Conservation (phyloP, 306 rosid species). For the Canavalia gladiata region DNA sequence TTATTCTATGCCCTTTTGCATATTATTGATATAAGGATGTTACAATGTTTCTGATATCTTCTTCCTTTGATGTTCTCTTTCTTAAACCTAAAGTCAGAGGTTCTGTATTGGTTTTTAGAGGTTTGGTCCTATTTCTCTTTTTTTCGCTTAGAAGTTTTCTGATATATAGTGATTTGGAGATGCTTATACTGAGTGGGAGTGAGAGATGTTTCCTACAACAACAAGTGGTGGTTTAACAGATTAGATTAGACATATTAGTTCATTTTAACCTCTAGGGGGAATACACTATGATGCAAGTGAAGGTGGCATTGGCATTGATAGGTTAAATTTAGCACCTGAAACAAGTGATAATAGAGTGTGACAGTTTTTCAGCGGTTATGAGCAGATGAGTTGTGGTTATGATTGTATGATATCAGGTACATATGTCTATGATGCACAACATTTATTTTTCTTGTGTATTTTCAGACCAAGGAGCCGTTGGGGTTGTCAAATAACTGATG, state of each 20-base stretch:
- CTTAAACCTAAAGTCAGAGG: slow-evolving; percentile 9
- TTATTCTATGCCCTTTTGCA: background rate
- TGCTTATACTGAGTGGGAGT: background rate
- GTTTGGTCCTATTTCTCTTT: background rate
- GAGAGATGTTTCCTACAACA: background rate
- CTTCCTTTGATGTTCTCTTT: background rate
- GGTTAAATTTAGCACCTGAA: slow-evolving; percentile 8
- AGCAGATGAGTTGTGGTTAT: background rate
- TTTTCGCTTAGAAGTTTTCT: background rate
- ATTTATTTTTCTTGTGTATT: slow-evolving; percentile 27
- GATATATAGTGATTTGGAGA: background rate
- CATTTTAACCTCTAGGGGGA: background rate
- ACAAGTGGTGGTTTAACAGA: slow-evolving; percentile 2
- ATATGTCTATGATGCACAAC: background rate
- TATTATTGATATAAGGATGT: background rate
- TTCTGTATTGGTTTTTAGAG: slow-evolving; percentile 9
- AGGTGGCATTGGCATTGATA: slow-evolving; percentile 16
- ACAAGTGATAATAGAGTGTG: background rate
- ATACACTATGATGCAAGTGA: background rate
- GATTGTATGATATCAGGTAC: slow-evolving; percentile 19
- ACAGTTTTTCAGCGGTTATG: slow-evolving; percentile 10
- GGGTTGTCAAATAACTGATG: slow-evolving; percentile 87
- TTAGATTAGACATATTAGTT: background rate
- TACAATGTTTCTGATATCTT: background rate
- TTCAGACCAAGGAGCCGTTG: slow-evolving; percentile 91